Percentiles rank a stretch among this genome's conserved stretches.
These are phyloP conservation scores for Hamamelis virginiana DNA, from an alignment of 164 flowering plant genomes.

Conservation along the genomic window DNA sequence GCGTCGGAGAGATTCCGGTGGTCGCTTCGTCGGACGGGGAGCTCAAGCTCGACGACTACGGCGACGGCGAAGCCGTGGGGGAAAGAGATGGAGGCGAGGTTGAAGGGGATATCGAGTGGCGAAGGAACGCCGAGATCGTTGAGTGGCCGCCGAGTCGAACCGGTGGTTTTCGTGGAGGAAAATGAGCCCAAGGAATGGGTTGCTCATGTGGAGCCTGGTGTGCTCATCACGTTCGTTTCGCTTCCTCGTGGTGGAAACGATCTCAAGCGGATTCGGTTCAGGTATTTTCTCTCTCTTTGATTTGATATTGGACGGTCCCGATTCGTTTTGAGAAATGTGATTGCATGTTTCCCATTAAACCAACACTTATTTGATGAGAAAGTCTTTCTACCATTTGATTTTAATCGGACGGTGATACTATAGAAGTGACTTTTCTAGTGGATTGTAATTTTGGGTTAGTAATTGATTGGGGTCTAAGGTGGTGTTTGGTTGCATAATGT, in stretches of 20 bases:
- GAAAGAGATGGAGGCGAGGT: slow-evolving; percentile 58
- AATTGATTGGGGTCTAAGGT: too few relatives aligned
- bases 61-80: slow-evolving; percentile 43
- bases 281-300: slow-evolving; percentile 31
- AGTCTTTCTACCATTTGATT: not conserved
- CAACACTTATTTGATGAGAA: too few relatives aligned
- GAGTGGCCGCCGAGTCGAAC: slow-evolving; percentile 42
- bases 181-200: slow-evolving; percentile 76
- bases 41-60: slow-evolving; percentile 44
- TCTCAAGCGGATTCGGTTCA: slow-evolving; percentile 70
- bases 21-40: slow-evolving; percentile 46
- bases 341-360: not conserved
- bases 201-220: slow-evolving; percentile 73
- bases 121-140: slow-evolving; percentile 47
- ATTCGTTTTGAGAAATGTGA: not conserved
- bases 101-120: slow-evolving; percentile 57
- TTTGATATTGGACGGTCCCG: not conserved
- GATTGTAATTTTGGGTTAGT: too few relatives aligned
- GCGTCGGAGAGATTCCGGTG: slow-evolving; percentile 49
- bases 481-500: not conserved
- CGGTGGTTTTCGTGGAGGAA: slow-evolving; percentile 57
- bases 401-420: slow-evolving; percentile 9
- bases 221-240: slow-evolving; percentile 62
- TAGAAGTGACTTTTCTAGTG: too few relatives aligned
- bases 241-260: slow-evolving; percentile 63